Percentiles rank a stretch among this genome's conserved stretches.
These are phyloP conservation scores for Pharus latifolius DNA, from an alignment of 176 grass and related monocot genomes.

Conservation along the genomic window DNA sequence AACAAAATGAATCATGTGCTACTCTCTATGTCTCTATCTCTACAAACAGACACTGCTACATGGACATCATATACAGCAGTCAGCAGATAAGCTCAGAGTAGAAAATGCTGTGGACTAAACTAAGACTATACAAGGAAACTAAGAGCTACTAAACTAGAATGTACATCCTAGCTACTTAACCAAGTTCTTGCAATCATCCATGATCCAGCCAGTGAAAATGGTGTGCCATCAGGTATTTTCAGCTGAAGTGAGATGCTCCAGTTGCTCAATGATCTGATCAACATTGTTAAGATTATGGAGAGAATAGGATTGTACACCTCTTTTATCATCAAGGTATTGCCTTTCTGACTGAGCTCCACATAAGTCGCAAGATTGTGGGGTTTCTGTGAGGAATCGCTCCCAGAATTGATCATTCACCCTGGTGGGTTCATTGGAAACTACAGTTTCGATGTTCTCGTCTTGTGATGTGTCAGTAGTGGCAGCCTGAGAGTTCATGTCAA, in stretches of 20 bases:
- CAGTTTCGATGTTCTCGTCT: conserved; percentile 9
- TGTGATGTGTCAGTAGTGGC: conserved; percentile 32
- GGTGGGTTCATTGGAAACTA: background rate
- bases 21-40: background rate
- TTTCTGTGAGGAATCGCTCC: conserved; percentile 62
- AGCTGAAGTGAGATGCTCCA: conserved; percentile 38
- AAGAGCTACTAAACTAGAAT: conserved; percentile 2
- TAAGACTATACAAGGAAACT: background rate
- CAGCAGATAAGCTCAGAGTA: background rate
- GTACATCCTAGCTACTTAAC: background rate
- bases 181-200: background rate
- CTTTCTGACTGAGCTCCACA: conserved; percentile 9
- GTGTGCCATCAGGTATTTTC: conserved; percentile 8
- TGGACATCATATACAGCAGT: background rate
- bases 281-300: conserved; percentile 10
- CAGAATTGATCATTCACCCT: conserved; percentile 55
- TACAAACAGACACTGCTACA: background rate
- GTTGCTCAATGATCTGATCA: conserved; percentile 21
- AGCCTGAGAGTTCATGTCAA: conserved; percentile 32
- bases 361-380: background rate
- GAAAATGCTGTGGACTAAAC: background rate
- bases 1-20: background rate
- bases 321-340: background rate
- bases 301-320: background rate
- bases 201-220: background rate